phyloP scores from a whole-genome alignment of 495 filamentous ascomycete species.

The Jackrogersella multiformis region DNA sequence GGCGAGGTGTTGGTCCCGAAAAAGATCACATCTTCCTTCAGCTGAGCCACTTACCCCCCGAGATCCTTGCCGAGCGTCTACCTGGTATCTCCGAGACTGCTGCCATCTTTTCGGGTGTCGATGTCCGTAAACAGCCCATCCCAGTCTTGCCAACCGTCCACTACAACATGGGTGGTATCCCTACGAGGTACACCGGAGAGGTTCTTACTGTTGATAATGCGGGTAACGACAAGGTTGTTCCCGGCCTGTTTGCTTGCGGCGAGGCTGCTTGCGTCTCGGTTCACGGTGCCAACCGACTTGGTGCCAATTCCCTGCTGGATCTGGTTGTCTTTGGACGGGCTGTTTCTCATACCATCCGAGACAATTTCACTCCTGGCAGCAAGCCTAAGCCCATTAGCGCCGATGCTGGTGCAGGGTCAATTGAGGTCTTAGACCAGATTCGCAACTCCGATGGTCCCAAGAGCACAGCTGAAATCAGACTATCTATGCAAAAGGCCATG shows the following conservation, averaged over 20 bases:
- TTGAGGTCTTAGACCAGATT: constrained; percentile 84
- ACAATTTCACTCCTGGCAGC: constrained; percentile 82
- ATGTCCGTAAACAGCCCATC: constrained; percentile 95
- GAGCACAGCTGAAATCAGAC: constrained; percentile 84
- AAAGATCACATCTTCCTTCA: constrained; percentile 99
- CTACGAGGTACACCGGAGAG: constrained; percentile 95
- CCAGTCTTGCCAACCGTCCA: constrained; percentile 97
- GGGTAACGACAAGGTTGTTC: constrained; percentile 91
- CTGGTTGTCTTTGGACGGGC: constrained; percentile 96
- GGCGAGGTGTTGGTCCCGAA: constrained; percentile 92
- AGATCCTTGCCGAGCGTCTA: constrained; percentile 93
- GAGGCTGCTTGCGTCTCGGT: constrained; percentile 97
- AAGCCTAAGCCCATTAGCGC: constrained; percentile 77
- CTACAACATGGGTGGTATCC: constrained; percentile 99
- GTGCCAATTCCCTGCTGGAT: constrained; percentile 97
- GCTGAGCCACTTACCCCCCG: constrained; percentile 89
- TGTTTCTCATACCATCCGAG: constrained; percentile 93
- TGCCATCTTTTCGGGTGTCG: constrained; percentile 94
- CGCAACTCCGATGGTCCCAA: constrained; percentile 85
- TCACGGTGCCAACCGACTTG: constrained; percentile 96
- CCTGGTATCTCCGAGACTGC: constrained; percentile 98
- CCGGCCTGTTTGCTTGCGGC: constrained; percentile 94
- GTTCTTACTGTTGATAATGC: constrained; percentile 83
- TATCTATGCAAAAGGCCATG: constrained; percentile 97
- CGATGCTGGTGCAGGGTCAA: constrained; percentile 86